These are phyloP conservation scores for Adansonia digitata DNA, from an alignment of 345 rosid genomes.

Conservation along the genomic window DNA sequence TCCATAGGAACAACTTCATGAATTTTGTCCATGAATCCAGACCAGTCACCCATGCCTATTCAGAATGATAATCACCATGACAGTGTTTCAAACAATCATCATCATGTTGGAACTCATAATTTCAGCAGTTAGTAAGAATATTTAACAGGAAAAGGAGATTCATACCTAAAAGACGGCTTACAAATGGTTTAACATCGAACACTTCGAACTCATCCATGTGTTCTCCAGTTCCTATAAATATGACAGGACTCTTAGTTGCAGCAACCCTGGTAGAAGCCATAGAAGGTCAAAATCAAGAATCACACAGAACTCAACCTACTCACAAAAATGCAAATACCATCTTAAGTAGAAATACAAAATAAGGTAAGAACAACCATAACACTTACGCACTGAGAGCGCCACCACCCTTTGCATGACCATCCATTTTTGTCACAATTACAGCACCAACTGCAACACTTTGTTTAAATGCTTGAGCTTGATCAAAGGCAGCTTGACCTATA, in stretches of 20 bases:
- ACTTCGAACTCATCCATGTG: slow-evolving; percentile 92
- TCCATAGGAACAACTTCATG: slow-evolving; percentile 95
- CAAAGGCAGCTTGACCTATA: slow-evolving; percentile 93
- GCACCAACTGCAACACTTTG: slow-evolving; percentile 91
- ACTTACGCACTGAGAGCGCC: slow-evolving; percentile 98
- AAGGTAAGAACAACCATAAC: neutral
- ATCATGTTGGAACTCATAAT: neutral
- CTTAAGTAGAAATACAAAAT: neutral
- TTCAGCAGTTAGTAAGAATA: neutral
- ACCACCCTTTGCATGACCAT: slow-evolving; percentile 99
- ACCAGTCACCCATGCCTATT: slow-evolving; percentile 91
- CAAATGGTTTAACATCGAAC: slow-evolving; percentile 87
- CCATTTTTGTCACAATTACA: slow-evolving; percentile 91
- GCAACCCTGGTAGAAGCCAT: slow-evolving; percentile 59
- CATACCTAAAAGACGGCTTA: slow-evolving; percentile 82
- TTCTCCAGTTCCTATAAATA: slow-evolving; percentile 91
- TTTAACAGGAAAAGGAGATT: neutral
- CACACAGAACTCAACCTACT: neutral
- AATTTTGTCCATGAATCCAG: slow-evolving; percentile 92
- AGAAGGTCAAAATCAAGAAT: slow-evolving; percentile 7
- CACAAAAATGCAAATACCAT: slow-evolving; percentile 1
- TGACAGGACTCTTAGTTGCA: slow-evolving; percentile 91
- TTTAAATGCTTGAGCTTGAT: slow-evolving; percentile 93
- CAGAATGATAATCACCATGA: neutral
- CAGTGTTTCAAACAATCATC: neutral